Base-by-base conservation (phyloP, 306 rosid species). In the Lithocarpus polystachyus region DNA sequence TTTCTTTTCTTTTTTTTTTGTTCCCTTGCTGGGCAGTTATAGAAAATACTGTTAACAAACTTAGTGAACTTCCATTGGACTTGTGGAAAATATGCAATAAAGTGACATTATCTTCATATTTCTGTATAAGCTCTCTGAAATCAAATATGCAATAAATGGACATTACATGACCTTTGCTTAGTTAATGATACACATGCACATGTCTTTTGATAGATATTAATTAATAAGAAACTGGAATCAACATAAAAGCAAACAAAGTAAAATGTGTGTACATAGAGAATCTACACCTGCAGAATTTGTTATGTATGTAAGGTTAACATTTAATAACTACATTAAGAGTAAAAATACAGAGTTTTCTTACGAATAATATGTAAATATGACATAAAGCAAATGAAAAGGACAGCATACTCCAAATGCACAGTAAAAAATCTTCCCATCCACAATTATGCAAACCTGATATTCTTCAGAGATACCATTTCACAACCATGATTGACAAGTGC, bases 401-500 rank as follows among this genome's bases (percentile, higher is more conserved):
- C 7, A 75, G 45, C 59, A 53, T 43, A 77, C 68, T 62, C 76
- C 65, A 72, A 75, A 78, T 68, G 37, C 71, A 56, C 68, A 74
- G 28, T 37, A 23, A 75, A 31, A 31, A n/a, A 54, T 68, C 40
- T 24, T 65, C 23, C 23, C 23, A 60, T 28, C 31, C 11, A 45
- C 56, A n/a, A 54, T 17, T 23, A 86, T 6, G 67, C 91, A 72
- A 31, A 92, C 97, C 97, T 90, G 92, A 71, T 56, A 81, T 80
- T 89, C 92, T 77, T 92, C 98, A 60, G 77, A 69, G 77, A 77
- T 45, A 74, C 94, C 92, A 81, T 94, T 92, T 82, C 85, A 88
- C 88, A 92, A 68, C 98, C 98, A 94, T 33, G 98, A 94, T 68
- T 97, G 88, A 79, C 97, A 67, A 90, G 94, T 17, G 90, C 91